These are phyloP conservation scores for Ambrosia trifida DNA, from an alignment of 129 eudicot species.

Conservation along the genomic window DNA sequence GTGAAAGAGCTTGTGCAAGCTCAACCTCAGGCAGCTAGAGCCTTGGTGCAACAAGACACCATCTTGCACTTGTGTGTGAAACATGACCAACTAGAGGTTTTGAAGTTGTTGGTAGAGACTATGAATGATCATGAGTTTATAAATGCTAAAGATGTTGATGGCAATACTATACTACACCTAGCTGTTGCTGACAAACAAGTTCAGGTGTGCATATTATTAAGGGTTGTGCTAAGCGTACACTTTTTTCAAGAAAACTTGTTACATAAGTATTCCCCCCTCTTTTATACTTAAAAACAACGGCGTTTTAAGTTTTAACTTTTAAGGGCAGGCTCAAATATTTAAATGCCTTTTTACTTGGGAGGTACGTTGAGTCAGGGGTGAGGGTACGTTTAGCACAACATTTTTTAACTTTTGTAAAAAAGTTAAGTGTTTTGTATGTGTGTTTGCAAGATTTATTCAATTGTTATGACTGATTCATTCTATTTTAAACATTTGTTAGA, in stretches of 20 bases:
- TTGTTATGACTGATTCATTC: not conserved
- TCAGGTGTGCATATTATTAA: constrained; percentile 28
- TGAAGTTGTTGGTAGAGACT: constrained; percentile 36
- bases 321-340: no score
- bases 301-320: no score
- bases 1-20: constrained; percentile 37
- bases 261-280: no score
- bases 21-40: constrained; percentile 43
- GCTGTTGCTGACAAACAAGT: constrained; percentile 44
- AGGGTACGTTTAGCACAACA: no score
- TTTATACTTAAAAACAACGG: no score
- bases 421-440: no score
- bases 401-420: no score
- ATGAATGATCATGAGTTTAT: constrained; percentile 29
- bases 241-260: no score
- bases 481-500: constrained; percentile 24
- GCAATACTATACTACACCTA: constrained; percentile 42
- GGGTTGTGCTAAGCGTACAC: no score
- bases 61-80: constrained; percentile 54
- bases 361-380: no score
- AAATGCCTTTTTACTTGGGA: no score
- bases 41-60: constrained; percentile 28
- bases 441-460: not conserved
- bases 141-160: constrained; percentile 37
- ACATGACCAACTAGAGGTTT: constrained; percentile 40